These are phyloP conservation scores for Oryza meyeriana DNA, from an alignment of 176 grass and related monocot species.

Conservation along the genomic window DNA sequence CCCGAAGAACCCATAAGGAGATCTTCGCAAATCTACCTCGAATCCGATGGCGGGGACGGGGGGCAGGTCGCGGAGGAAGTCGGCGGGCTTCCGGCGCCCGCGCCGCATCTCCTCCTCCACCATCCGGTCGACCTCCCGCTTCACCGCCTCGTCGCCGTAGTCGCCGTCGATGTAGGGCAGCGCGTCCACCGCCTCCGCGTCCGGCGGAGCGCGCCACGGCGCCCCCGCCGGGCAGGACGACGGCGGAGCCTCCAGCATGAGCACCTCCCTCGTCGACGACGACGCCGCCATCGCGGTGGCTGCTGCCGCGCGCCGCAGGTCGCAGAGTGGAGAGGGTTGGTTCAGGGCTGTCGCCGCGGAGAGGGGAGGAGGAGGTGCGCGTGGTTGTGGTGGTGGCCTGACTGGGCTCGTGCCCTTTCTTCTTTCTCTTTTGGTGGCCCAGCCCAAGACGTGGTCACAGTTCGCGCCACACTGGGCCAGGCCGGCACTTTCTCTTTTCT, in stretches of 20 bases:
- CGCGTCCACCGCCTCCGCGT: conserved; percentile 83
- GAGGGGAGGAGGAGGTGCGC: neutral
- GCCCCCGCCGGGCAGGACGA: conserved; percentile 9
- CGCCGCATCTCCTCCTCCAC: conserved; percentile 92
- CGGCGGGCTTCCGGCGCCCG: conserved; percentile 71
- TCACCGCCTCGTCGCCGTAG: conserved; percentile 80
- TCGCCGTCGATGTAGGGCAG: conserved; percentile 97
- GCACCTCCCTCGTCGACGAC: conserved; percentile 43
- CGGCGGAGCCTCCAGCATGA: conserved; percentile 93
- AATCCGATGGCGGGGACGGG: conserved; percentile 59
- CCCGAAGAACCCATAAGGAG: neutral
- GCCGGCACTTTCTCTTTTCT: no score
- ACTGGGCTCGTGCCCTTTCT: no score
- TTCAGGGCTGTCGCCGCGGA: neutral
- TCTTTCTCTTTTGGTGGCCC: no score
- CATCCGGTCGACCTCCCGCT: conserved; percentile 80
- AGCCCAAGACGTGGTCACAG: no score
- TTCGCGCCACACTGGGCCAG: no score
- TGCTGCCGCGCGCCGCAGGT: neutral
- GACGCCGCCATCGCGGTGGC: conserved; percentile 38
- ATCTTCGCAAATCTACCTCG: conserved; percentile 36
- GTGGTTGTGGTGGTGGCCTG: no score
- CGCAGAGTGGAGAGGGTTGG: neutral
- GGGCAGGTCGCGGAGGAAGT: conserved; percentile 90
- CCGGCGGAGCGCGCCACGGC: conserved; percentile 51